phyloP scores from a whole-genome alignment of 2,329 filamentous ascomycete species.

The Talaromyces islandicus region DNA sequence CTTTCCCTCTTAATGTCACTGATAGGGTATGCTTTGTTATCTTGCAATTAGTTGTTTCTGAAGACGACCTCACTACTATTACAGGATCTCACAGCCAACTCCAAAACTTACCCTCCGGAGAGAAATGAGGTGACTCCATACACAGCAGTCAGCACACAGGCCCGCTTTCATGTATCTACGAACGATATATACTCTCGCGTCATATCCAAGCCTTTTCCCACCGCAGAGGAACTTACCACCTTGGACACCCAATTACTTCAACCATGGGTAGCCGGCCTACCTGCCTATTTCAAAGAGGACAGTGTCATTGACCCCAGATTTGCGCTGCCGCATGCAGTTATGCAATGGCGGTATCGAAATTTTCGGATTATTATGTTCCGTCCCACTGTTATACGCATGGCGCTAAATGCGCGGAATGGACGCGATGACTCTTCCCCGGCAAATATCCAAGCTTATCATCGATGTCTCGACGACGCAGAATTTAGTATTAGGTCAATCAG shows the following conservation, averaged over 20 bases:
- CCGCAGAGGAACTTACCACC: slow-evolving; percentile 33
- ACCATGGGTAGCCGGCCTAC: slow-evolving; percentile 34
- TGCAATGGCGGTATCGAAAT: slow-evolving; percentile 39
- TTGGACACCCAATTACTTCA: slow-evolving; percentile 36
- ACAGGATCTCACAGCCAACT: slow-evolving; percentile 28
- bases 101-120: slow-evolving; percentile 29
- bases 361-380: slow-evolving; percentile 38
- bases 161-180: slow-evolving; percentile 36
- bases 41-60: neutral
- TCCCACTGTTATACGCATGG: slow-evolving; percentile 29
- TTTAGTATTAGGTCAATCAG: slow-evolving; percentile 25
- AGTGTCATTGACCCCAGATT: slow-evolving; percentile 27
- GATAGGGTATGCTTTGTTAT: slow-evolving; percentile 24
- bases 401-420: slow-evolving; percentile 3
- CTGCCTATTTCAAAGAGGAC: slow-evolving; percentile 33
- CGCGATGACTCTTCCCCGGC: neutral
- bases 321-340: slow-evolving; percentile 30
- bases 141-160: slow-evolving; percentile 35
- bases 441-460: slow-evolving; percentile 15
- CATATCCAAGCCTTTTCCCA: slow-evolving; percentile 36
- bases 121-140: slow-evolving; percentile 35
- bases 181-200: slow-evolving; percentile 39
- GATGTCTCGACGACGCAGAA: slow-evolving; percentile 23
- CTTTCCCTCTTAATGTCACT: slow-evolving; percentile 38
- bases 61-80: slow-evolving; percentile 4